Evolutionary conservation across 208 protist species (phyloP), one percentile per base, ranked within the genome.

Genomic region (Vickermania spadyakhi): DNA sequence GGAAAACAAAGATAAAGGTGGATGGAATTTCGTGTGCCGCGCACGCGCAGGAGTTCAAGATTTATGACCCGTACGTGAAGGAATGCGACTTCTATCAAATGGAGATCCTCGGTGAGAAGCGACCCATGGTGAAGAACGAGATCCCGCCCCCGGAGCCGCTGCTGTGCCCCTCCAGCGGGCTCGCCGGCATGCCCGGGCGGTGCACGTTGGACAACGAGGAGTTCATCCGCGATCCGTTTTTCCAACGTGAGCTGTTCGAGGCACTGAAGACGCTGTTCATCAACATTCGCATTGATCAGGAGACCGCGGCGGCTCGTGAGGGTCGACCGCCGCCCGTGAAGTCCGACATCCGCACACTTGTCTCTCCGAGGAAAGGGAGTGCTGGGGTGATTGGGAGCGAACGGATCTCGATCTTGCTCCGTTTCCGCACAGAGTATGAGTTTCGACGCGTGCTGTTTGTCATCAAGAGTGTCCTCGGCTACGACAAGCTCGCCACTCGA

Each of bases 241-340:
- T 31, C 22, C 64, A 62, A 18, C 64, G 64, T 2, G 64, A 69
- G 30, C 64, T 62, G 31, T 69, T 69, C 31, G 1, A 41, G 22
- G 18, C 50, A 18, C 56, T 69, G 2, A 45, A 45, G 36, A 45
- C 36, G 36, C 36, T 45, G 11, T 45, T 45, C 36, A 45, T 45
- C 11, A 45, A 45, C 36, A 45, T 45, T 45, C 56, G 45, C 5
- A 52, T 52, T 22, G 36, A 69, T 5, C 26, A 62, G 13, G 57
- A n/a, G 22, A 18, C 52, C 22, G 36, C 36, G 36, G 36, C 36
- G 11, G 36, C 36, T 18, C 53, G 52, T 18, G 13, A 41, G 21
- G 53, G 2, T 7, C 36, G 36, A 7, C 36, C 18, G 5, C 52
- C 22, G 25, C 52, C 11, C 22, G 36, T n/a, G 36, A 45, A 45